Base-by-base conservation (phyloP, 2,329 filamentous ascomycete species). In the Cercospora sp. region DNA sequence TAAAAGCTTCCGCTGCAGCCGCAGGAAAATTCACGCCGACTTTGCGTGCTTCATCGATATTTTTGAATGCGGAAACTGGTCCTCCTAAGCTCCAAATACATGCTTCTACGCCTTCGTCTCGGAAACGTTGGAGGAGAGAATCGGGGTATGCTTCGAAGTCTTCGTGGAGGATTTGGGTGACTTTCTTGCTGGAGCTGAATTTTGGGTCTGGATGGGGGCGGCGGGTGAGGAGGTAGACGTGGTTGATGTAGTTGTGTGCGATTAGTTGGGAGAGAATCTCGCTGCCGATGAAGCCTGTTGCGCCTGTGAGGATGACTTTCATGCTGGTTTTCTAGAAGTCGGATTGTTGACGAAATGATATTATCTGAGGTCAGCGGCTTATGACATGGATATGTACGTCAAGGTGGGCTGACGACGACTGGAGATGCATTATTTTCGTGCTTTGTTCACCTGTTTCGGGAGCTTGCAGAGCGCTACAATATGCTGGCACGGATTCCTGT, bases 241-340 rank as follows among this genome's bases (percentile, higher is more conserved):
- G 75, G 2, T 81, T 83, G 77, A 90, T 85, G 72, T 78, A 77
- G 18, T 81, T 77, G 73, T 84, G 80, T 3, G 69, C 70, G 64
- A 89, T 81, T 73, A 83, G 85, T 71, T 85, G 82, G 8, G 79
- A 75, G 63, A 89, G 81, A 31, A 88, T 81, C 72, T 85, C 84
- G 31, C 78, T 74, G 65, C 87, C 87, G 65, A 88, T 82, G 72
- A 83, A 83, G 70, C 87, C 87, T n/a, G 86, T 89, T 23, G 80
- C 80, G 59, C 87, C 87, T 6, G 85, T 82, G 39, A 90, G 79
- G 67, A 90, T 83, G 72, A 89, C 79, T 74, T 89, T 88, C 87
- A 89, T 88, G 31, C 31, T 74, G 59, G 33, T 6, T 31, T 31
- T 8, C 9, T n/a, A 2, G n/a, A n/a, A 30, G n/a, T 23, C 16